These are phyloP conservation scores for Venturia carpophila DNA, from an alignment of 2,329 filamentous ascomycete species.

Conservation along the genomic window DNA sequence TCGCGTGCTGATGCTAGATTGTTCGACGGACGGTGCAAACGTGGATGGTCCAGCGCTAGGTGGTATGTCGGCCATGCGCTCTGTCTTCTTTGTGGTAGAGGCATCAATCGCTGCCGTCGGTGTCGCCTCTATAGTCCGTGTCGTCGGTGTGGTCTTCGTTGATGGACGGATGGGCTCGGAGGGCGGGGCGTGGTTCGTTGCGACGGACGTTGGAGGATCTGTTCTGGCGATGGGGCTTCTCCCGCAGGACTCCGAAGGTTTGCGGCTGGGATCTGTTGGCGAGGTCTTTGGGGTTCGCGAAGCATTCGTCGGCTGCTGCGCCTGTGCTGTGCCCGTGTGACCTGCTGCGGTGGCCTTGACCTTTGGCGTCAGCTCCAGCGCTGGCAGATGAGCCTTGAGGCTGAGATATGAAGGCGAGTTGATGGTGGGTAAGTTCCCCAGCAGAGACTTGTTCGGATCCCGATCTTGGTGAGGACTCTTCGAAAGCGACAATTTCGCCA, in stretches of 20 bases:
- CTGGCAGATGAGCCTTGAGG: background rate
- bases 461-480: background rate
- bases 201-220: too few species aligned
- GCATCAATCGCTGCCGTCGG: background rate
- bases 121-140: background rate
- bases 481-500: background rate
- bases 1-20: background rate
- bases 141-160: conserved; percentile 4
- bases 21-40: background rate
- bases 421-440: background rate
- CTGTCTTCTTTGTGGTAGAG: background rate
- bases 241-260: background rate
- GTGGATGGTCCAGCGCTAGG: background rate
- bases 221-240: background rate
- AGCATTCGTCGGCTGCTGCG: background rate
- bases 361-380: background rate
- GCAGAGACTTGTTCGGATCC: background rate
- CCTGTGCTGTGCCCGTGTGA: background rate
- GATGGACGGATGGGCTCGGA: background rate
- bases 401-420: too few species aligned
- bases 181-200: background rate
- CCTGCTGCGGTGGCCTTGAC: background rate
- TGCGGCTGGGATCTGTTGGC: background rate
- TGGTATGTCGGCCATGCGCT: background rate
- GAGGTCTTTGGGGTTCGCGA: background rate